phyloP scores from a whole-genome alignment of 106 monocot genomes.

The Phalaenopsis equestris region DNA sequence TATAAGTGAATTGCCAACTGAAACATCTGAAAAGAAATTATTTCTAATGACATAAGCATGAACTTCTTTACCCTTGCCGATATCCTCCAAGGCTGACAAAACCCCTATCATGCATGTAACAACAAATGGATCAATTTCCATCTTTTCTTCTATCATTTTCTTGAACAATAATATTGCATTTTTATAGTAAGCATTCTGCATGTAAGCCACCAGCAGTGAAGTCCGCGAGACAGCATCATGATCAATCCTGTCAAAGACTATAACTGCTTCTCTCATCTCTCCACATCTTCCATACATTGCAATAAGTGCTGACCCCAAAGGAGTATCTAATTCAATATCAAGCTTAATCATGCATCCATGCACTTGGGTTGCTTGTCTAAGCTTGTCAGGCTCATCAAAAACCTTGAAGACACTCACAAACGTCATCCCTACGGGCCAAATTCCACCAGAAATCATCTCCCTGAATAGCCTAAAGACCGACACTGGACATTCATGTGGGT shows the following conservation, averaged over 20 bases:
- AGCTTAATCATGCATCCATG: conserved; percentile 56
- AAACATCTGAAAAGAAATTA: conserved; percentile 27
- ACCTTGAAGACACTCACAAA: conserved; percentile 47
- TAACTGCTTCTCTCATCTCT: conserved; percentile 38
- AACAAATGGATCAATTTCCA: conserved; percentile 31
- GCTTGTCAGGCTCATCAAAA: conserved; percentile 33
- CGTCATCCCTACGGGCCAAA: conserved; percentile 43
- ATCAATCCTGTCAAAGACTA: conserved; percentile 20
- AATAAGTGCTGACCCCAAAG: conserved; percentile 38
- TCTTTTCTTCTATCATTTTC: conserved; percentile 27
- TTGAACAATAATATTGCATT: conserved; percentile 34
- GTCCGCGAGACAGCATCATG: conserved; percentile 45
- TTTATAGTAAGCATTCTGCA: conserved; percentile 34
- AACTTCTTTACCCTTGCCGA: conserved; percentile 31
- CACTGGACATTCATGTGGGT: not conserved
- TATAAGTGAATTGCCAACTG: conserved; percentile 40
- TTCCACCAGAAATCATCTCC: conserved; percentile 34
- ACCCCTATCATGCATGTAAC: conserved; percentile 32
- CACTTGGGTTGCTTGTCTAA: conserved; percentile 36
- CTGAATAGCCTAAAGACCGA: conserved; percentile 35
- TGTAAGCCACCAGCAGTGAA: conserved; percentile 42
- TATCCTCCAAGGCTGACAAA: conserved; percentile 20
- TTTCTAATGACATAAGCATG: conserved; percentile 50
- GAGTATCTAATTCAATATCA: conserved; percentile 36
- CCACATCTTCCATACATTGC: conserved; percentile 60